A percentile compares a stretch with the other conserved stretches of the same genome.
phyloP scores from a whole-genome alignment of 495 filamentous ascomycete genomes.

The Xylaria nigripes region DNA sequence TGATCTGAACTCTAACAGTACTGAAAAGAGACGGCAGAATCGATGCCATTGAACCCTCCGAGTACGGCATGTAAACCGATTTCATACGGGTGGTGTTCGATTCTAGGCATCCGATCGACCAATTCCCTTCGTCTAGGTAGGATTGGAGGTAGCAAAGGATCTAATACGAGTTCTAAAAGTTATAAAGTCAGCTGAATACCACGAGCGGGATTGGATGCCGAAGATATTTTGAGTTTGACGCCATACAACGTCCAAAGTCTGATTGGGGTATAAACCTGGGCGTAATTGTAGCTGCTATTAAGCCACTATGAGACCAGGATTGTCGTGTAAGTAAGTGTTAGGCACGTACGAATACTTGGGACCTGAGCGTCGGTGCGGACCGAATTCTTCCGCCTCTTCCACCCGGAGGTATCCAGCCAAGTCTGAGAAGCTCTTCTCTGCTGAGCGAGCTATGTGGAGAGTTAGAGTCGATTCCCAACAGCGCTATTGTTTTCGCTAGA shows the following conservation, averaged over 20 bases:
- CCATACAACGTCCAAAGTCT: conserved; percentile 2
- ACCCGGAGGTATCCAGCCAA: neutral
- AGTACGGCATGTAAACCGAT: neutral
- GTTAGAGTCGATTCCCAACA: too few relatives aligned
- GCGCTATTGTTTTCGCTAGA: too few relatives aligned
- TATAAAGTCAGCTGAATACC: neutral
- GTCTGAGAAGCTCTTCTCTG: too few relatives aligned
- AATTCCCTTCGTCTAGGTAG: too few relatives aligned
- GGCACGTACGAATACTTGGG: neutral
- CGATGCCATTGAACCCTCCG: neutral
- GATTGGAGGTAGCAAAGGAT: neutral
- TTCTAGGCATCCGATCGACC: too few relatives aligned
- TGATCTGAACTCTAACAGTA: conserved; percentile 2
- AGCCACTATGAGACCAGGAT: neutral
- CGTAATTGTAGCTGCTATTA: neutral
- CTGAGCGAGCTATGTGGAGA: too few relatives aligned
- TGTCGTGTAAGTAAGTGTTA: neutral
- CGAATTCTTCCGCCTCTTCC: neutral
- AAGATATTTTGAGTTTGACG: conserved; percentile 3
- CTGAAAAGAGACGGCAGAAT: neutral
- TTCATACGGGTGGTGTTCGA: neutral
- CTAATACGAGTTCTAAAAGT: neutral
- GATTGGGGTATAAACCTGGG: conserved; percentile 3
- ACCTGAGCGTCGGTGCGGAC: neutral
- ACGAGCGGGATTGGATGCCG: conserved; percentile 3